Base-by-base conservation (phyloP, 495 filamentous ascomycete genomes). In the Aspergillus conjunctus region DNA sequence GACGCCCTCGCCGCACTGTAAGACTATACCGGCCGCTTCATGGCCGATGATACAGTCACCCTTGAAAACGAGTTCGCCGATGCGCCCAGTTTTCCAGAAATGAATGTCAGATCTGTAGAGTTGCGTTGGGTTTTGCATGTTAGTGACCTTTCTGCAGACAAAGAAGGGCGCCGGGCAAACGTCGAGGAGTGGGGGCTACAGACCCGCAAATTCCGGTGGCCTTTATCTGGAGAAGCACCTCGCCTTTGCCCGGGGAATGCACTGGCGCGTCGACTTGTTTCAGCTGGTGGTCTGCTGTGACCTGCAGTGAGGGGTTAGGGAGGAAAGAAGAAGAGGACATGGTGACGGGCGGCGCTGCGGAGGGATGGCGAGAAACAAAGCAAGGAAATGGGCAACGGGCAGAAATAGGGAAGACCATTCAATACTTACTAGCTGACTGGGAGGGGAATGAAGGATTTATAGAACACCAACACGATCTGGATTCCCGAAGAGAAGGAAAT, bases 51-150 rank as follows among this genome's bases (percentile, higher is more conserved):
- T 87, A 26, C 91, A 76, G 17, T 89, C 88, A 41, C 81, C 80
- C 49, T 82, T 83, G 58, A 88, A 84, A 37, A 87, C 81, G 56
- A 92, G 81, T 57, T 87, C 84, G 18, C 89, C 89, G 63, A 91
- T 91, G 65, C 87, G 86, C 59, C 87, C 90, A 54, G 89, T 85
- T 61, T 88, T 88, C 79, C 89, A 92, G 73, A 91, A 92, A 61
- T 88, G 87, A 32, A 91, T 79, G 70, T 92, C 89, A 0, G 87
- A 91, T 33, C 87, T 63, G 22, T 8, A 0, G 18, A 5, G 26
- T 26, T 26, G 26, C 2, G 5, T 26, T 26, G 26, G 26, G 26
- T 26, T 26, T 26, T 26, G 2, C 26, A 2, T 5, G 26, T 26
- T 26, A 26, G 26, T 5, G 26, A 26, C 26, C 26, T 26, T 26